Conservation (phyloP, 2,329 filamentous ascomycete species). For the Raffaelea ambrosiae region DNA sequence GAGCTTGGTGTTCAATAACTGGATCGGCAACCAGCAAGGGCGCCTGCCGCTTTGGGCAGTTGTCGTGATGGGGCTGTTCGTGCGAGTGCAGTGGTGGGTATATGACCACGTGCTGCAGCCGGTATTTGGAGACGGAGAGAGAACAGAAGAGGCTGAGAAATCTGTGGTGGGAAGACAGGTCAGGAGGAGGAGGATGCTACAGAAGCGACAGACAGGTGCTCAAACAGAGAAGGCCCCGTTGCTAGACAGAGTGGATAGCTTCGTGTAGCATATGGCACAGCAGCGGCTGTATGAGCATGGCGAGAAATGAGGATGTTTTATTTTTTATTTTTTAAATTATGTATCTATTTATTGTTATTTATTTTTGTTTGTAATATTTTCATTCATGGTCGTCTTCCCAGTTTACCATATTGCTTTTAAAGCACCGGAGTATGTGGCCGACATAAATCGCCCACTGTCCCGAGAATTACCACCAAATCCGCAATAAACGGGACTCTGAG, state of each 20-base stretch:
- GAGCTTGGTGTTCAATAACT: neutral
- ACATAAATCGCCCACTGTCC: no score
- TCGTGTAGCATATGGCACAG: no score
- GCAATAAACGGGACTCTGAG: no score
- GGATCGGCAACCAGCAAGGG: constrained; percentile 47
- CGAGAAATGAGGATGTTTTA: no score
- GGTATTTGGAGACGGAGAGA: constrained; percentile 82
- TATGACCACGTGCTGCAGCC: constrained; percentile 42
- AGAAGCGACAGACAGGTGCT: neutral
- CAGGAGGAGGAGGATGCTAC: constrained; percentile 12
- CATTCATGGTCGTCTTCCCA: no score
- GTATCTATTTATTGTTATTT: neutral
- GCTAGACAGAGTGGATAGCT: no score
- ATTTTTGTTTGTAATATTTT: neutral
- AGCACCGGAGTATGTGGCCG: no score
- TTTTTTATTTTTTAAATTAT: neutral
- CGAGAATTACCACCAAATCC: no score
- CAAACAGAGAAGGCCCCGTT: constrained; percentile 11
- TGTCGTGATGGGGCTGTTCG: constrained; percentile 38
- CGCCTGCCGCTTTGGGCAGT: constrained; percentile 58
- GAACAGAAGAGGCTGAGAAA: constrained; percentile 42
- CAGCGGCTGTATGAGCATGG: no score
- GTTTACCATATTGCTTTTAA: no score
- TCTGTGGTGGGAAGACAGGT: no score
- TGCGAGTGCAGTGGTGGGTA: constrained; percentile 36